A percentile compares a stretch with the other conserved stretches of the same genome.
Evolutionary conservation across 192 early-diverging fungal species (phyloP).

Genomic region (Chytriomyces hyalinus): DNA sequence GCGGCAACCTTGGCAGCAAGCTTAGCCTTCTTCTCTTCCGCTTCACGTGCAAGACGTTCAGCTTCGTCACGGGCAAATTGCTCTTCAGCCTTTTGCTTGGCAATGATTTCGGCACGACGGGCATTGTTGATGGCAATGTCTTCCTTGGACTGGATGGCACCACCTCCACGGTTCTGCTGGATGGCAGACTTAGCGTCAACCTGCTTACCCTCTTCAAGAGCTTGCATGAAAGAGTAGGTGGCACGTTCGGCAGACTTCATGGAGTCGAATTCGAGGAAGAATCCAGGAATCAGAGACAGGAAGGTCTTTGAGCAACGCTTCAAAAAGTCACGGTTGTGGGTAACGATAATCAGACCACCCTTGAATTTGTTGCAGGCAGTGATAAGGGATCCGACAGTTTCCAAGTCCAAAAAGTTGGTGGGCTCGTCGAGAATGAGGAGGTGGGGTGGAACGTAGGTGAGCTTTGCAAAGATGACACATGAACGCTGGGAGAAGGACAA

Average conservation of each 20-base stretch:
- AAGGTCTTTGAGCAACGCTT: constrained; percentile 54
- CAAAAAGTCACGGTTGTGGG: constrained; percentile 83
- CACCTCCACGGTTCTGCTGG: constrained; percentile 60
- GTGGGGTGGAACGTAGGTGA: constrained; percentile 83
- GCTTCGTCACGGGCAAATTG: constrained; percentile 75
- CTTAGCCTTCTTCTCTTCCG: constrained; percentile 29
- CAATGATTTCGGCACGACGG: constrained; percentile 70
- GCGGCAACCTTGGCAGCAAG: constrained; percentile 28
- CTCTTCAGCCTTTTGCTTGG: constrained; percentile 63
- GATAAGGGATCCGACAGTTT: constrained; percentile 75
- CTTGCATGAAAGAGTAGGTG: constrained; percentile 38
- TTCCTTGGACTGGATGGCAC: constrained; percentile 78
- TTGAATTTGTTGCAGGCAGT: constrained; percentile 73
- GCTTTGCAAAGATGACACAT: constrained; percentile 80
- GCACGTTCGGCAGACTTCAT: constrained; percentile 41
- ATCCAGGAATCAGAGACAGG: constrained; percentile 39
- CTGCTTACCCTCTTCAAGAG: constrained; percentile 37
- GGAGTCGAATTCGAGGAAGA: constrained; percentile 40
- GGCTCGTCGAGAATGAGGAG: constrained; percentile 81
- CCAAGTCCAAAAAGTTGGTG: constrained; percentile 78
- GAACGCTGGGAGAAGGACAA: constrained; percentile 82
- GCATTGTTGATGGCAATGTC: constrained; percentile 77
- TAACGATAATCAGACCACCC: constrained; percentile 82
- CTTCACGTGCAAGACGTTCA: constrained; percentile 11
- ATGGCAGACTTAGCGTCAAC: constrained; percentile 35